phyloP scores from a whole-genome alignment of 352 stramenopile species.

The Blastocystis sp. region DNA sequence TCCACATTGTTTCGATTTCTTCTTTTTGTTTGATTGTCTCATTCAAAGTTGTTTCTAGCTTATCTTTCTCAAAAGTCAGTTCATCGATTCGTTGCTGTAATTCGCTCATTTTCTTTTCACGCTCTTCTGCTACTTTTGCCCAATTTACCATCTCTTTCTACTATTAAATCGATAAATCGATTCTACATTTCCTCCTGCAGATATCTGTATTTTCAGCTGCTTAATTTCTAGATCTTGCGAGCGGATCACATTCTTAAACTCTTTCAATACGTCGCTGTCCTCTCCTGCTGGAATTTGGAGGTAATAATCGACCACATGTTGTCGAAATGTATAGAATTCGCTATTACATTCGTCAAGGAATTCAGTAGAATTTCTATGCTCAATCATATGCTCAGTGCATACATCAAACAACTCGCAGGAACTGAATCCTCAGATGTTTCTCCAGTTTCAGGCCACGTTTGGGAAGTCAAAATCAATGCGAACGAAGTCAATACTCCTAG shows the following conservation, averaged over 20 bases:
- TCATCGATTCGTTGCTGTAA: constrained; percentile 2
- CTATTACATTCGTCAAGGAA: constrained; percentile 41
- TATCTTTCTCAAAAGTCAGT: background rate
- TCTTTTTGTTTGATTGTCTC: background rate
- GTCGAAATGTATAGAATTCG: constrained; percentile 13
- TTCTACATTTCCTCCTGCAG: background rate
- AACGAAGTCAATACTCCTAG: background rate
- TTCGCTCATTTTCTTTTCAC: background rate
- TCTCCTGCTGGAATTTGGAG: background rate
- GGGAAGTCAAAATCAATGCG: background rate
- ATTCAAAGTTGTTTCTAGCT: background rate
- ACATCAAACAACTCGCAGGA: background rate
- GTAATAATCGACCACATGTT: background rate
- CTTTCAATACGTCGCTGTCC: background rate
- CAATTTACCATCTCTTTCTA: constrained; percentile 28
- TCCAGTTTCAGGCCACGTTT: background rate
- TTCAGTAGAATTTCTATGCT: background rate
- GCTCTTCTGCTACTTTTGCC: background rate
- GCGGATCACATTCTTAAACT: constrained; percentile 31
- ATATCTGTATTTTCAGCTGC: constrained; percentile 8
- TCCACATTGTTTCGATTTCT: background rate
- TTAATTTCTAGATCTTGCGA: constrained; percentile 34
- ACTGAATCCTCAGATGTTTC: background rate
- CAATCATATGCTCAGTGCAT: background rate
- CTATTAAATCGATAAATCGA: background rate